Conservation (phyloP, 108 stramenopile species). For the Fistulifera solaris region DNA sequence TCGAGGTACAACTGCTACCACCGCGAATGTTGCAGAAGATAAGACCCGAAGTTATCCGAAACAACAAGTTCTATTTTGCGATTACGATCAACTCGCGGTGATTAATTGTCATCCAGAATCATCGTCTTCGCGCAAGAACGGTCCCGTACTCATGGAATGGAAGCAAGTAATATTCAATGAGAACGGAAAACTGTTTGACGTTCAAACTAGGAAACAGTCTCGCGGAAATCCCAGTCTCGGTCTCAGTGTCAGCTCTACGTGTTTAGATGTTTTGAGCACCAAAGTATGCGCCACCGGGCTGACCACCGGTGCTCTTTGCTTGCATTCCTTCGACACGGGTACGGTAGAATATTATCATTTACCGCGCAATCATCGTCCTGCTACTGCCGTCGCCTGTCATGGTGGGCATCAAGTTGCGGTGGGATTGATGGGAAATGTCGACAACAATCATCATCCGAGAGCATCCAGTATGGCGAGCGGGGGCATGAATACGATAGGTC, state of each 20-base stretch:
- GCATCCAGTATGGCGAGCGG: neutral
- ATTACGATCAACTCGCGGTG: neutral
- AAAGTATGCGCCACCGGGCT: constrained; percentile 49
- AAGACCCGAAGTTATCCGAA: constrained; percentile 8
- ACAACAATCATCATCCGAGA: constrained; percentile 5
- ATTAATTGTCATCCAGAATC: constrained; percentile 1
- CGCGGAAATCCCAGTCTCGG: constrained; percentile 49
- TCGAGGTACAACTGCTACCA: too few species aligned
- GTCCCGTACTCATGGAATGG: neutral
- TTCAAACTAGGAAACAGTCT: constrained; percentile 16
- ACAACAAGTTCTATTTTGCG: constrained; percentile 10
- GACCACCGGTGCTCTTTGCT: constrained; percentile 57
- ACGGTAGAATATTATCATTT: constrained; percentile 47
- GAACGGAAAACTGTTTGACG: too few species aligned
- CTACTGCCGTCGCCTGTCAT: constrained; percentile 56
- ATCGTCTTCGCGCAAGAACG: constrained; percentile 1
- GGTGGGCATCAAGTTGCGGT: constrained; percentile 50
- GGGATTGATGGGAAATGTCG: constrained; percentile 33
- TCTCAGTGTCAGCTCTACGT: constrained; percentile 47
- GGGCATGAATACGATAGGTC: neutral
- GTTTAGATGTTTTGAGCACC: constrained; percentile 29
- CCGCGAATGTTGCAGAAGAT: too few species aligned
- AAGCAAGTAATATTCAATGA: too few species aligned
- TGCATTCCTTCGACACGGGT: constrained; percentile 50
- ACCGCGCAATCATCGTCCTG: constrained; percentile 55